Percentiles rank a stretch among this genome's conserved stretches.
These are phyloP conservation scores for Cytospora schulzeri DNA, from an alignment of 2,329 filamentous ascomycete species.

Conservation along the genomic window DNA sequence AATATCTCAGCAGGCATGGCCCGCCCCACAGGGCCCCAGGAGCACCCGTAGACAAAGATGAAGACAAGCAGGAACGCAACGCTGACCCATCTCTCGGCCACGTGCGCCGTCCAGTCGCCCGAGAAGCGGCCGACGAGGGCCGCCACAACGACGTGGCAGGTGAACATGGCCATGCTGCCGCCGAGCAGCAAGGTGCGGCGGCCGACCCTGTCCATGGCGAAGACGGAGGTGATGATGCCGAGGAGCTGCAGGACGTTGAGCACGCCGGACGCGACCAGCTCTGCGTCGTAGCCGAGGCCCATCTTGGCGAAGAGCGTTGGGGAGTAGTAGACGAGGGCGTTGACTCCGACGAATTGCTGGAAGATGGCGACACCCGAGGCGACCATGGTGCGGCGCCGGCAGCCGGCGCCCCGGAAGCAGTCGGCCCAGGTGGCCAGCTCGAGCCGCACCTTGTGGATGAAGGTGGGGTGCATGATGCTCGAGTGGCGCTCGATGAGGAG, in stretches of 20 bases:
- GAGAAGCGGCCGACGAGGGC: conserved; percentile 56
- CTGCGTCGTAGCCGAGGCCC: conserved; percentile 46
- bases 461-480: conserved; percentile 38
- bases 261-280: conserved; percentile 50
- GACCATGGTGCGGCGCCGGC: conserved; percentile 48
- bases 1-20: conserved; percentile 59
- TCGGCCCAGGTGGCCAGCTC: conserved; percentile 50
- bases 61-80: conserved; percentile 15
- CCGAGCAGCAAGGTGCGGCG: conserved; percentile 48
- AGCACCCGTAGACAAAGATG: conserved; percentile 9
- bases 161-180: conserved; percentile 48
- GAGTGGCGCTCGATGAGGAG: conserved; percentile 42
- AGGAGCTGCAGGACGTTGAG: conserved; percentile 49
- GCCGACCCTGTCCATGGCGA: conserved; percentile 51
- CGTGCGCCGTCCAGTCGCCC: conserved; percentile 52
- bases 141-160: conserved; percentile 53
- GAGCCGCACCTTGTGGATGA: conserved; percentile 20
- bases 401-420: conserved; percentile 44
- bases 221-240: conserved; percentile 49
- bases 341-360: conserved; percentile 56
- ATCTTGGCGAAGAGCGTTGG: conserved; percentile 51
- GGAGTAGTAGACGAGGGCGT: conserved; percentile 51
- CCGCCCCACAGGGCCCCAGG: conserved; percentile 13
- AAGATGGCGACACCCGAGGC: conserved; percentile 59
- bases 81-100: conserved; percentile 36